These are phyloP conservation scores for Alternaria brassicicola DNA, from an alignment of 2,329 filamentous ascomycete species.

Conservation along the genomic window DNA sequence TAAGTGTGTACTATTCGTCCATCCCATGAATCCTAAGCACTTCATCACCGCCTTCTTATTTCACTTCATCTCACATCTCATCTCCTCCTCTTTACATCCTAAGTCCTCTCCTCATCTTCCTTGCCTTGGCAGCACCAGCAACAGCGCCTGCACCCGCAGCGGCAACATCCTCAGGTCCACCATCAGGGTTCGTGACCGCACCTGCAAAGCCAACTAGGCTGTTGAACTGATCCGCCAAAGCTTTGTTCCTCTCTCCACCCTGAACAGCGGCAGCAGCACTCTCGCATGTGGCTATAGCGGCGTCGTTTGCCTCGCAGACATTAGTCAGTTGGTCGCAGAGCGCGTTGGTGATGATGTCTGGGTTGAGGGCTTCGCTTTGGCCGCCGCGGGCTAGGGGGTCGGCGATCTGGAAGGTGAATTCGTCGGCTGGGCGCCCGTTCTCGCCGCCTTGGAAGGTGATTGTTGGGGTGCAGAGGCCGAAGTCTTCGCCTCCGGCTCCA, in stretches of 20 bases:
- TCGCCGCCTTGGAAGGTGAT: slow-evolving; percentile 68
- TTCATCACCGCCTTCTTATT: neutral
- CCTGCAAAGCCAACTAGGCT: slow-evolving; percentile 47
- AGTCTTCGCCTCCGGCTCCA: slow-evolving; percentile 38
- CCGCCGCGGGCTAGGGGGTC: slow-evolving; percentile 65
- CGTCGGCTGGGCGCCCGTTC: slow-evolving; percentile 58
- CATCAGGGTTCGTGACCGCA: slow-evolving; percentile 41
- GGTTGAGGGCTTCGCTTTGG: slow-evolving; percentile 72
- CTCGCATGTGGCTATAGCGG: slow-evolving; percentile 61
- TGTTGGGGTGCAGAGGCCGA: slow-evolving; percentile 47
- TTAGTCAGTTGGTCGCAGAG: slow-evolving; percentile 73
- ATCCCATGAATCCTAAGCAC: neutral
- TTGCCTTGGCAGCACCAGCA: slow-evolving; percentile 23
- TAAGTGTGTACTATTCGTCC: neutral
- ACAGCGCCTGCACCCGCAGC: slow-evolving; percentile 19
- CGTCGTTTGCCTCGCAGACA: slow-evolving; percentile 67
- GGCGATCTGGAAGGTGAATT: slow-evolving; percentile 72
- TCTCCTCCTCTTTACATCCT: slow-evolving; percentile 12
- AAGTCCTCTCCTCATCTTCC: slow-evolving; percentile 30
- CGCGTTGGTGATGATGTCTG: slow-evolving; percentile 75
- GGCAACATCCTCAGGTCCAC: slow-evolving; percentile 34
- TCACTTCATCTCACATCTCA: neutral
- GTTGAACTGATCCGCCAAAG: slow-evolving; percentile 52
- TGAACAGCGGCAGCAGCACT: slow-evolving; percentile 61
- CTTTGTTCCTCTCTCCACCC: slow-evolving; percentile 51